Evolutionary conservation across 2,329 filamentous ascomycete genomes (phyloP).

Genomic region (Phialocephala sp.): DNA sequence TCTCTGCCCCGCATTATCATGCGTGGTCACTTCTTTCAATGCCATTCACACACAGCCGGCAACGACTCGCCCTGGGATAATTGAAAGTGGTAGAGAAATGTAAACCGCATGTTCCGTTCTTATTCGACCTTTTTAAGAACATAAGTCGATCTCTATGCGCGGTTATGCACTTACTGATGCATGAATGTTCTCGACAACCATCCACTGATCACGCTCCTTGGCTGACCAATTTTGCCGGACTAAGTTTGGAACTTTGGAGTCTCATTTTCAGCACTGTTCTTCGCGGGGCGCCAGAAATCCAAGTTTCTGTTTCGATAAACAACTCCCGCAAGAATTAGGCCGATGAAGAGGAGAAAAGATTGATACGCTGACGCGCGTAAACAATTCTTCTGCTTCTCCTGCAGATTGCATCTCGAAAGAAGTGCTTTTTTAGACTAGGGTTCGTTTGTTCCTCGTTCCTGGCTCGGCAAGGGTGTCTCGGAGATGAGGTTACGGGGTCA

Average conservation of each 20-base stretch:
- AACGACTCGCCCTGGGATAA: background rate
- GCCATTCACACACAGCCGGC: constrained; percentile 16
- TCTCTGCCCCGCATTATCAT: constrained; percentile 23
- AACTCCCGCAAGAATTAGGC: background rate
- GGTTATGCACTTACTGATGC: constrained; percentile 24
- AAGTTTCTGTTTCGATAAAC: background rate
- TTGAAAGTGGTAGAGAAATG: constrained; percentile 16
- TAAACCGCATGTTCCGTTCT: constrained; percentile 25
- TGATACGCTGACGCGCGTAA: constrained; percentile 1
- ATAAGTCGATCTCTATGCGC: constrained; percentile 19
- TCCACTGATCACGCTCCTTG: background rate
- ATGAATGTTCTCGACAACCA: constrained; percentile 12
- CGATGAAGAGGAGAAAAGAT: background rate
- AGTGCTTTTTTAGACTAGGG: background rate
- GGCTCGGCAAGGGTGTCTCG: constrained; percentile 19
- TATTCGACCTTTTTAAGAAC: constrained; percentile 17
- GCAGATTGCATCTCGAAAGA: constrained; percentile 7
- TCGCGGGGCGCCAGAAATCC: background rate
- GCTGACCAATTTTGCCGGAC: constrained; percentile 11
- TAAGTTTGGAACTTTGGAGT: constrained; percentile 8
- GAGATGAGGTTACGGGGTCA: constrained; percentile 22
- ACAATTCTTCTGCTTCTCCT: constrained; percentile 4
- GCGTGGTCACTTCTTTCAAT: constrained; percentile 16
- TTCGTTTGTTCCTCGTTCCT: constrained; percentile 3
- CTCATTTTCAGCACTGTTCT: constrained; percentile 8